Percentiles rank a stretch among this genome's conserved stretches.
Conservation (phyloP, 257 asterid species). For the Knoxia roxburghii region DNA sequence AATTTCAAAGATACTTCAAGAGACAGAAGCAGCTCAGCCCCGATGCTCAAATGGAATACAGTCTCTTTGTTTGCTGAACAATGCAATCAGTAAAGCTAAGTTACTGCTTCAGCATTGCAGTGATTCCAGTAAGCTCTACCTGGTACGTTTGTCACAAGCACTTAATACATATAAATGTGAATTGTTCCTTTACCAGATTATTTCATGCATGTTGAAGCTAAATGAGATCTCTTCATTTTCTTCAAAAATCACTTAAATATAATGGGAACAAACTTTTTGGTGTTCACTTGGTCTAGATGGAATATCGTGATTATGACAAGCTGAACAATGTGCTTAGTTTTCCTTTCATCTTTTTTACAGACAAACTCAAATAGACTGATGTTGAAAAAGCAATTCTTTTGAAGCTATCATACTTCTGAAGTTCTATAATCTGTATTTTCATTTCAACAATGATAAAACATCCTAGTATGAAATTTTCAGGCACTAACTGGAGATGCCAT, state of each 20-base stretch:
- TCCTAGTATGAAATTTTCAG: conserved; percentile 33
- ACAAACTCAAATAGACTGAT: neutral
- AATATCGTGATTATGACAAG: neutral
- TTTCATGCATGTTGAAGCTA: neutral
- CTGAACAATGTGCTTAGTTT: too few species aligned
- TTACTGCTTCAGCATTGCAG: conserved; percentile 56
- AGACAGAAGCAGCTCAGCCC: conserved; percentile 79
- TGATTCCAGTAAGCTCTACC: conserved; percentile 80
- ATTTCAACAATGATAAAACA: neutral
- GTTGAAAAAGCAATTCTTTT: neutral
- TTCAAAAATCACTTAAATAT: neutral
- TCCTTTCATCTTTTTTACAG: neutral
- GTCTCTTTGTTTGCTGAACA: conserved; percentile 62
- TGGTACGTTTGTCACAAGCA: conserved; percentile 42
- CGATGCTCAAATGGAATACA: conserved; percentile 75
- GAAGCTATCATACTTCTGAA: neutral
- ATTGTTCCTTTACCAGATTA: neutral
- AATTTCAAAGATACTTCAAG: conserved; percentile 47
- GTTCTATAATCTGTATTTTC: conserved; percentile 6
- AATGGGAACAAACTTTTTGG: neutral
- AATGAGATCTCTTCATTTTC: conserved; percentile 1
- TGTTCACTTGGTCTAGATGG: neutral
- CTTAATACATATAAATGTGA: neutral
- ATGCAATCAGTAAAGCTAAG: conserved; percentile 58
- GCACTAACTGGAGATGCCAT: conserved; percentile 80